Evolutionary conservation across 192 early-diverging fungal genomes (phyloP).

Genomic region (Umbelopsis sp.): DNA sequence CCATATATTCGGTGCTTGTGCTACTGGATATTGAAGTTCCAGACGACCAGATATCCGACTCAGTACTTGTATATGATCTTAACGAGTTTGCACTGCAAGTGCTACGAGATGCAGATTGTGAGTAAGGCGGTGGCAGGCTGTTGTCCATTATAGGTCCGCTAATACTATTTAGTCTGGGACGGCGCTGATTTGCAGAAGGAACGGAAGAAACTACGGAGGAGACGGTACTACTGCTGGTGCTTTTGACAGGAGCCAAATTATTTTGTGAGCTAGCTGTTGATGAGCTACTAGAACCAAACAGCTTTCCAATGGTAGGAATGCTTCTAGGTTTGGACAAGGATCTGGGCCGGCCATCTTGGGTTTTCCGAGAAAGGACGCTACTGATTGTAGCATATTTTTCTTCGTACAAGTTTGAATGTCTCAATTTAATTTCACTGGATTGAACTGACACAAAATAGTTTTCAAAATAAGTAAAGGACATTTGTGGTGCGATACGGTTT

Average conservation of each 20-base stretch:
- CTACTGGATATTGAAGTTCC: constrained; percentile 11
- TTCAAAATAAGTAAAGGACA: background rate
- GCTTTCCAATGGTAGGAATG: constrained; percentile 22
- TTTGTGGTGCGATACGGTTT: background rate
- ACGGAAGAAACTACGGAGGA: background rate
- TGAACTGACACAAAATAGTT: background rate
- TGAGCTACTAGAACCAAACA: constrained; percentile 4
- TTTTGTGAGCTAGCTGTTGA: background rate
- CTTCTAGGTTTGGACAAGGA: constrained; percentile 17
- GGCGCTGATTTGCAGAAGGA: background rate
- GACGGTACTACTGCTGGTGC: constrained; percentile 3
- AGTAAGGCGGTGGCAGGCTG: background rate
- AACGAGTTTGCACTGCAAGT: background rate
- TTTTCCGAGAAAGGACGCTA: background rate
- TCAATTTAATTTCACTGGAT: constrained; percentile 15
- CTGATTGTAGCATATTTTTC: background rate
- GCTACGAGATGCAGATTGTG: background rate
- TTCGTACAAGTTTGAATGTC: constrained; percentile 3
- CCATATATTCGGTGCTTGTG: background rate
- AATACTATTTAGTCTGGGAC: constrained; percentile 1
- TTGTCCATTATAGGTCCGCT: constrained; percentile 4
- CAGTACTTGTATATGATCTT: background rate
- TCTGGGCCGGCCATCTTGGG: background rate
- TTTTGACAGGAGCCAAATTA: background rate
- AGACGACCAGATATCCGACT: constrained; percentile 8